Base-by-base conservation (phyloP, 768 basidiomycete genomes). In the Russula abietina region DNA sequence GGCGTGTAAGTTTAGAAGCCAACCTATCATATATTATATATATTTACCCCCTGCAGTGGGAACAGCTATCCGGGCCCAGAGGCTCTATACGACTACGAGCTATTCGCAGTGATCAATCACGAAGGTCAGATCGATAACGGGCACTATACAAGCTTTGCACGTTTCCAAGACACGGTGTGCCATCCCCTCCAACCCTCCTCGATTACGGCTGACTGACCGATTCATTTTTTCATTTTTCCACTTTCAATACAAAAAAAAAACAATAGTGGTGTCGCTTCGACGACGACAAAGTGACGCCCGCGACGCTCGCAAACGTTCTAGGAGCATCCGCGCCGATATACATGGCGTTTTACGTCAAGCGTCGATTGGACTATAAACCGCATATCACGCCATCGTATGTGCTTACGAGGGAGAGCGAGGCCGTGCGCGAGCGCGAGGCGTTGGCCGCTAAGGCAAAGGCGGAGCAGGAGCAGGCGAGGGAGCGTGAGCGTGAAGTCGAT, bases 301-400 rank as follows among this genome's bases (percentile, higher is more conserved):
- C 92, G 12, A 87, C 78, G 28, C 78, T 94, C 24, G 78, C 81
- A 9, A 80, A 81, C 1, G 89, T 88, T 59, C 78, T 94, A 46
- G 76, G 73, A 28, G 38, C 55, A 2, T 57, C 61, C 54, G 91
- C 92, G 22, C 80, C 84, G 54, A 88, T 91, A 6, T 96, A 96
- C 73, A 95, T 96, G 93, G 91, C 92, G 65, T 94, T 95, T 76
- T 97, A 96, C 71, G 91, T 93, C 64, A 95, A 95, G 73, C 84
- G 90, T 12, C 84, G 91, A 65, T 77, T 95, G 51, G 90, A 94
- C 65, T 95, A 94, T 75, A 88, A 86, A 71, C 85, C 87, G 11
- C 38, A 61, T 14, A 65, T 24, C 4, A 65, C 51, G 49, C 66
- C 64, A 16, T 54, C 66, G 10, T 67, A 66, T 14, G 55, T 65